phyloP scores from a whole-genome alignment of 768 basidiomycete species.

The Panaeolus papilionaceus region DNA sequence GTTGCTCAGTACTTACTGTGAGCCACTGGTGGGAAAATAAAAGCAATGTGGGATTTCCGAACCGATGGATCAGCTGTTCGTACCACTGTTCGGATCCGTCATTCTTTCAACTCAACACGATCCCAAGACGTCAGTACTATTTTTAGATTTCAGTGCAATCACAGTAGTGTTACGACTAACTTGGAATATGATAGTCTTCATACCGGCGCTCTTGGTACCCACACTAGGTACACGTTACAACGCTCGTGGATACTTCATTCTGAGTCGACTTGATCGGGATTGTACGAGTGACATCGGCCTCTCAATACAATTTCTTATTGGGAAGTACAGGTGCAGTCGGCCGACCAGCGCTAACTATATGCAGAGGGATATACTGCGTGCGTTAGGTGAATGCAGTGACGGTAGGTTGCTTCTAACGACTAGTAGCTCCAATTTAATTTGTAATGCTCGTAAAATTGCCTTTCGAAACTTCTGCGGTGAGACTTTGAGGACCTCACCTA shows the following conservation, averaged over 20 bases:
- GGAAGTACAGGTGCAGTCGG: neutral
- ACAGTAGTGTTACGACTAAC: neutral
- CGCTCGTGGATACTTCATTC: neutral
- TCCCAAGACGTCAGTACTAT: neutral
- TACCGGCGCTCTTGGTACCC: neutral
- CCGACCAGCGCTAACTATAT: neutral
- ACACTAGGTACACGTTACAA: no score
- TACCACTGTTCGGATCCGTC: neutral
- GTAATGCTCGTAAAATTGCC: no score
- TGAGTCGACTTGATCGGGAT: neutral
- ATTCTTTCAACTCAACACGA: neutral
- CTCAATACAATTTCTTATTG: no score
- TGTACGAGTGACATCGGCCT: no score
- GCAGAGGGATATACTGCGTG: neutral
- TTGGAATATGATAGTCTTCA: neutral
- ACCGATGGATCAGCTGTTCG: neutral
- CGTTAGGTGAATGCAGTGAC: no score
- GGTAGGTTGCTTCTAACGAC: neutral
- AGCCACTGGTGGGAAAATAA: no score
- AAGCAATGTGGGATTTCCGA: neutral
- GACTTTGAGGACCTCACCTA: no score
- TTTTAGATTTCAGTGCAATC: neutral
- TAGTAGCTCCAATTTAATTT: neutral
- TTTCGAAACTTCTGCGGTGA: no score
- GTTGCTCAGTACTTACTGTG: no score